Evolutionary conservation across 2,329 filamentous ascomycete species (phyloP).

Genomic region (Scleromitrula shiraiana): DNA sequence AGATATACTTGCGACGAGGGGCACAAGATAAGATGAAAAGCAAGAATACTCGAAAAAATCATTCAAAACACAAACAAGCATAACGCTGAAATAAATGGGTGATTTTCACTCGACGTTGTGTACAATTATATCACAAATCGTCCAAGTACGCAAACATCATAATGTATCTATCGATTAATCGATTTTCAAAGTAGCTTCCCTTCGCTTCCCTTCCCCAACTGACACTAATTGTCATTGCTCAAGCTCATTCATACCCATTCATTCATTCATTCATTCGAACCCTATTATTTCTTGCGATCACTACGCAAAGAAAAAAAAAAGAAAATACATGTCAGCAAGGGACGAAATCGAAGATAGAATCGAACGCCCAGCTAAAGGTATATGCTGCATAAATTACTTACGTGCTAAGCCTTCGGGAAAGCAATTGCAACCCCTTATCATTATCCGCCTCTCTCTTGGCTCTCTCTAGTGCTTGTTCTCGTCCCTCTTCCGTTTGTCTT

Average conservation of each 20-base stretch:
- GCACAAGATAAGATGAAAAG: not conserved
- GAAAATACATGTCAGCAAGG: no score
- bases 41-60: not conserved
- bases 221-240: not conserved
- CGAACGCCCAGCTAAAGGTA: not conserved
- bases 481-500: constrained; percentile 72
- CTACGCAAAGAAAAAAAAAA: no score
- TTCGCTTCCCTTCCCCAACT: no score
- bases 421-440: constrained; percentile 75
- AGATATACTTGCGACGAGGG: no score
- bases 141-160: constrained; percentile 3
- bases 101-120: constrained; percentile 6
- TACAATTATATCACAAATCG: constrained; percentile 3
- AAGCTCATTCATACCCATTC: not conserved
- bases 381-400: constrained; percentile 44
- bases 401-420: constrained; percentile 93
- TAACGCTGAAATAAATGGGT: not conserved
- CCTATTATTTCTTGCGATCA: constrained; percentile 21
- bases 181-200: constrained; percentile 6
- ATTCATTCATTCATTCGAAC: constrained; percentile 8
- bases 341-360: not conserved
- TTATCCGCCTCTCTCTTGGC: constrained; percentile 86
- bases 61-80: not conserved
- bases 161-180: constrained; percentile 8
- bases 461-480: constrained; percentile 75